Evolutionary conservation across 768 basidiomycete genomes (phyloP), one percentile per base, ranked within the genome.

Genomic region (Trametes cubensis): DNA sequence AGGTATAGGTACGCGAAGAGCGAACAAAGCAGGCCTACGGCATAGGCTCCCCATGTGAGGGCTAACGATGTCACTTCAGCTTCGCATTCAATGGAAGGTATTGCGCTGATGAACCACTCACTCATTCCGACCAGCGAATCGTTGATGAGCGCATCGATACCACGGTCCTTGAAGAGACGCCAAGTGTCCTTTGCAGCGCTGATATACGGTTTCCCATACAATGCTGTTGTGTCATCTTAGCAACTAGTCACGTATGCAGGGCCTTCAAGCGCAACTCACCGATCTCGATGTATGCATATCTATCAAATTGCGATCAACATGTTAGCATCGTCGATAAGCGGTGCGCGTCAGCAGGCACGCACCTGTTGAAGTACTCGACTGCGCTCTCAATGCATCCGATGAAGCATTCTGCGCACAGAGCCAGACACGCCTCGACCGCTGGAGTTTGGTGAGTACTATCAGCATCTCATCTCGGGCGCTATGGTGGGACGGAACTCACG

Each of bases 171-270:
- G 75, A 91, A 84, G 56, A 92, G 71, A 39, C 82, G 80, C 89
- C 89, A 94, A 0, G 93, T 92, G 71, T 92, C 90, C 72, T 89
- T 92, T 0, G 92, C 90, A 28, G 92, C 92, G 25, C 79, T 72
- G 45, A 94, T 81, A 66, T 93, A 94, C 1, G 88, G 77, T 74
- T 94, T 95, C 38, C 93, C 92, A 70, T 94, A 95, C 11, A 94
- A 76, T 0, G 92, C 89, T 89, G 47, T 8, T 13, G 40, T 26
- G n/a, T 14, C 30, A 21, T 13, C 18, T 61, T 23, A 61, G 48
- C 18, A 15, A 3, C 3, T 0, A 14, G 28, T 8, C 10, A n/a
- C 1, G 2, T 18, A 14, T 25, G 2, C 21, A 30, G n/a, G 11
- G 0, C 1, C 34, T 34, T 42, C n/a, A 4, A 39, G 7, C 6